phyloP scores from a whole-genome alignment of 2,329 filamentous ascomycete genomes.

The Arthrobotrys iridis region DNA sequence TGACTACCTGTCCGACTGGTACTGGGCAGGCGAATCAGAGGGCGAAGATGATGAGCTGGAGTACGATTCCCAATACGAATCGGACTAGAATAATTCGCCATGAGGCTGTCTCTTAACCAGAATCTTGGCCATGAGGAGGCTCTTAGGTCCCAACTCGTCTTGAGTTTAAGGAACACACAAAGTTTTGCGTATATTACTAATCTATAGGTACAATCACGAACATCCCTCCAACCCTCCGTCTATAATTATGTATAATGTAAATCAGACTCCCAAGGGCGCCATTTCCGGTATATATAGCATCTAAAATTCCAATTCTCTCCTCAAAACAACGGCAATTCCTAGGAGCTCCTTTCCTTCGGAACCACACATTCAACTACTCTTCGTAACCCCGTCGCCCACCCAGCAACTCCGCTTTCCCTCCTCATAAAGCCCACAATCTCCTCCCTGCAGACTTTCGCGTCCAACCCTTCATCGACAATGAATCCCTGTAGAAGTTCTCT shows the following conservation, averaged over 20 bases:
- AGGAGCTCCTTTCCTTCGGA: neutral
- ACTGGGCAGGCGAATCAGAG: neutral
- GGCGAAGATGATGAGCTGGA: neutral
- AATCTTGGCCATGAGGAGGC: too few species aligned
- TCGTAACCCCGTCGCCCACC: constrained; percentile 57
- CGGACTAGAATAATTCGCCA: neutral
- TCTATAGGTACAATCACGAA: too few species aligned
- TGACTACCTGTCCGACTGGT: neutral
- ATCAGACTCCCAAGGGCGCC: neutral
- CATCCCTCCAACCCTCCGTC: too few species aligned
- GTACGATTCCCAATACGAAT: neutral
- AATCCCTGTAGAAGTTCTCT: constrained; percentile 53
- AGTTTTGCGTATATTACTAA: too few species aligned
- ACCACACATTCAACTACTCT: constrained; percentile 56
- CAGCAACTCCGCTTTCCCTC: constrained; percentile 57
- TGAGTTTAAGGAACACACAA: too few species aligned
- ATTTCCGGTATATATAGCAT: neutral
- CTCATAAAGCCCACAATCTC: constrained; percentile 58
- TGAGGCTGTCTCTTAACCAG: neutral
- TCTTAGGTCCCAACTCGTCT: too few species aligned
- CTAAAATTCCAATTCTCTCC: neutral
- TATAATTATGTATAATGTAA: too few species aligned
- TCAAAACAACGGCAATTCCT: neutral
- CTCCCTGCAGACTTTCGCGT: constrained; percentile 41
- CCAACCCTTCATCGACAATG: constrained; percentile 52